phyloP scores from a whole-genome alignment of 2,329 filamentous ascomycete species.

The Monilinia fructicola region DNA sequence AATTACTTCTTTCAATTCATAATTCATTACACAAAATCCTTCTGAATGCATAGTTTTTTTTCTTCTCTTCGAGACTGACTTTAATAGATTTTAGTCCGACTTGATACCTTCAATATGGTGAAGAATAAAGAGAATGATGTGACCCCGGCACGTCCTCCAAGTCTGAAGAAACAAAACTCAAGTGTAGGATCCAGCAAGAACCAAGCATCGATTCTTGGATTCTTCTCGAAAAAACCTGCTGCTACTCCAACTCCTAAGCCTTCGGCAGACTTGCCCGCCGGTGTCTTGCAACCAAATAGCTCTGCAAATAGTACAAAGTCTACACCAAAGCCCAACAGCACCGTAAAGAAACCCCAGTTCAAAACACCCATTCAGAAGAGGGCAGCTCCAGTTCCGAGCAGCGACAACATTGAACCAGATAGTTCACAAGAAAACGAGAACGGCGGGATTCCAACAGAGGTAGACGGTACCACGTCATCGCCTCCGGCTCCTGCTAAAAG shows the following conservation, averaged over 20 bases:
- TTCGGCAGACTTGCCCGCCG: constrained; percentile 28
- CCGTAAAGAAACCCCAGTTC: constrained; percentile 47
- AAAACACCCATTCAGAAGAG: constrained; percentile 41
- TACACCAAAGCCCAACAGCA: constrained; percentile 36
- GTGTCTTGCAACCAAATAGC: constrained; percentile 38
- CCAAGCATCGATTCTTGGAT: constrained; percentile 73
- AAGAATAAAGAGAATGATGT: constrained; percentile 28
- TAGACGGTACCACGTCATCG: constrained; percentile 52
- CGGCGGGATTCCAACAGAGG: constrained; percentile 44
- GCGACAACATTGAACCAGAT: constrained; percentile 66
- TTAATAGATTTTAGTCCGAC: not conserved
- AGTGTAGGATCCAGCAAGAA: constrained; percentile 49
- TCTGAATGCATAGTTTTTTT: not conserved
- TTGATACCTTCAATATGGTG: constrained; percentile 27
- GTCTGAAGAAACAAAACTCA: constrained; percentile 39
- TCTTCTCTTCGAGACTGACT: not conserved
- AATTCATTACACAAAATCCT: constrained; percentile 3
- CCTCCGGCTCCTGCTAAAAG: constrained; percentile 47
- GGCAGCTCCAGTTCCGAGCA: constrained; percentile 76
- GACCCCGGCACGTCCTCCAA: constrained; percentile 35
- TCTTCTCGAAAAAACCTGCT: constrained; percentile 65
- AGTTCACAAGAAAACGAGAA: constrained; percentile 68
- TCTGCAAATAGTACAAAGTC: constrained; percentile 42
- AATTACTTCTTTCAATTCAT: constrained; percentile 8
- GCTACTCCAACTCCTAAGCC: constrained; percentile 41